These are phyloP conservation scores for Pichia kluyveri DNA, from an alignment of 805 yeast genomes.

Conservation along the genomic window DNA sequence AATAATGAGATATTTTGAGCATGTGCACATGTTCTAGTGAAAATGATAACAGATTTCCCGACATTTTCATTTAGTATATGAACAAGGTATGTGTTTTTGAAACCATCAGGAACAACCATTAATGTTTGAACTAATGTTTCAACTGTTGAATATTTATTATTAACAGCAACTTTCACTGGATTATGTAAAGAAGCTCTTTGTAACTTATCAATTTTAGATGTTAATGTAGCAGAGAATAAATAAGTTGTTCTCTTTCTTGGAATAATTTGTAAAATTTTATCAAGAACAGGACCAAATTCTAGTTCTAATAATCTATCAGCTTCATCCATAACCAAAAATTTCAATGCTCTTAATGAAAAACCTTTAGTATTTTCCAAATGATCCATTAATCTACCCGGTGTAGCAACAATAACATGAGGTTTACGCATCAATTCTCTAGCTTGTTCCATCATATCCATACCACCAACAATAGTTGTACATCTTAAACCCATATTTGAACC, in stretches of 20 bases:
- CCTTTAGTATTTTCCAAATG: constrained; percentile 91
- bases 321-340: constrained; percentile 89
- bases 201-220: constrained; percentile 86
- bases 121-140: constrained; percentile 85
- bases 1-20: constrained; percentile 83
- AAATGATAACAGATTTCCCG: constrained; percentile 84
- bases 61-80: constrained; percentile 71
- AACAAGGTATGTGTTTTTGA: constrained; percentile 80
- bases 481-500: constrained; percentile 91
- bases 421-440: constrained; percentile 88
- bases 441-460: constrained; percentile 98
- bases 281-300: constrained; percentile 94
- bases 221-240: constrained; percentile 94
- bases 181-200: constrained; percentile 85
- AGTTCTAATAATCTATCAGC: constrained; percentile 92
- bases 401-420: constrained; percentile 92
- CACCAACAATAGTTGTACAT: constrained; percentile 86
- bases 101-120: constrained; percentile 87
- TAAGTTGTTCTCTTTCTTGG: constrained; percentile 81
- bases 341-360: constrained; percentile 67
- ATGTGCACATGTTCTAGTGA: constrained; percentile 92
- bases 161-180: constrained; percentile 88
- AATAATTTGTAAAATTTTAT: constrained; percentile 71
- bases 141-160: constrained; percentile 84
- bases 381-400: constrained; percentile 85